Conservation (phyloP, 371 early-diverging fungal species). For the Syncephalastrum monosporum region DNA sequence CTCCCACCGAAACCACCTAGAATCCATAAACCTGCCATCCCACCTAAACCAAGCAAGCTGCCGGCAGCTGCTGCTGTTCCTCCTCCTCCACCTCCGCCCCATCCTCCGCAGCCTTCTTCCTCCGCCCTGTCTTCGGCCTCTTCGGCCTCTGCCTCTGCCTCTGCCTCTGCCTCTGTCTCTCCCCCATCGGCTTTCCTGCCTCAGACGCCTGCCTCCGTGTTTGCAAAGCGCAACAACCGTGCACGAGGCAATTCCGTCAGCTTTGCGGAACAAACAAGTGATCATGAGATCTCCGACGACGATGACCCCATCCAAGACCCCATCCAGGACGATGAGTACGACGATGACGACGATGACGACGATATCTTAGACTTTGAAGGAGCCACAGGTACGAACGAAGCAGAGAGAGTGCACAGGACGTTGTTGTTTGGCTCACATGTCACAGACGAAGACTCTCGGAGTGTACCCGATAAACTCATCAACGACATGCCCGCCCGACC, state of each 20-base stretch:
- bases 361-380: constrained; percentile 13
- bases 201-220: constrained; percentile 1
- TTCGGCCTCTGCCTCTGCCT: neutral
- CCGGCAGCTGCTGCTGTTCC: constrained; percentile 6
- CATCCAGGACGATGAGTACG: constrained; percentile 23
- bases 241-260: constrained; percentile 44
- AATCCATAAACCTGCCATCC: constrained; percentile 29
- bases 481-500: constrained; percentile 8
- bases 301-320: constrained; percentile 5
- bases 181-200: neutral
- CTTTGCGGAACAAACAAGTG: constrained; percentile 30
- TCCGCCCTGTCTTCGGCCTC: neutral
- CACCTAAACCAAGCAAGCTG: constrained; percentile 35
- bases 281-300: constrained; percentile 19
- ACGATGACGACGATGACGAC: constrained; percentile 35
- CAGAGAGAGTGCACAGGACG: too few relatives aligned
- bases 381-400: too few relatives aligned
- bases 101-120: neutral
- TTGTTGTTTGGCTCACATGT: too few relatives aligned
- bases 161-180: neutral
- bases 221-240: constrained; percentile 16
- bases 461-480: neutral
- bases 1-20: constrained; percentile 40
- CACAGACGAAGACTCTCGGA: neutral
- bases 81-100: constrained; percentile 1